Evolutionary conservation across 2,329 filamentous ascomycete species (phyloP), one percentile per base, ranked within the genome.

Genomic region (Epichloe hybrida): DNA sequence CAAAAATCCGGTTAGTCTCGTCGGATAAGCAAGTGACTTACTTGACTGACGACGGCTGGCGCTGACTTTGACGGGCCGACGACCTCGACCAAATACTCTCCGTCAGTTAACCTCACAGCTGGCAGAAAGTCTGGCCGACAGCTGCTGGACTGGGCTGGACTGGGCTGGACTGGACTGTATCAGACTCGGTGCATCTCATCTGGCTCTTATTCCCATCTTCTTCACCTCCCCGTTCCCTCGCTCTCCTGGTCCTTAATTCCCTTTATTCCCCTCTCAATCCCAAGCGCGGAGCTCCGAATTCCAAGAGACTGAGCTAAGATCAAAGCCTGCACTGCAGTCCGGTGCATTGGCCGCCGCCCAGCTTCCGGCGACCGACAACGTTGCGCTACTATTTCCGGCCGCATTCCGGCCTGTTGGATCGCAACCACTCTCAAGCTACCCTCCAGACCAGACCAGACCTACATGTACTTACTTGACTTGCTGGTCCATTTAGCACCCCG

Each of bases 281-380:
- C 40, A n/a, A 11, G 43, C 27, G n/a, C 43, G 21, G 5, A 43
- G n/a, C 42, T 35, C 42, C 15, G 7, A 12, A 27, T 13, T 20
- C 9, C 42, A 17, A 8, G 27, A 31, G 27, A 31, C 27, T 31
- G 8, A 31, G 27, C 7, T 9, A 31, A 31, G 27, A 31, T n/a
- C 7, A n/a, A 17, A 8, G 39, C 39, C 39, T 41, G 20, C 39
- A 41, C 20, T 20, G 7, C 39, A 20, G 17, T 23, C 23, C 15
- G 6, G 42, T n/a, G 20, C 13, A 17, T 37, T 20, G 17, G 35
- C 44, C 34, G 9, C n/a, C 12, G n/a, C n/a, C 15, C 42, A 44
- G 21, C 42, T 64, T 53, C 63, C 63, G 63, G 60, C 58, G 57
- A 55, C 52, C 57, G 56, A 58, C 59, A 55, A 50, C 51, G 47